These are phyloP conservation scores for Adansonia grandidieri DNA, from an alignment of 441 rosid species.

Conservation along the genomic window DNA sequence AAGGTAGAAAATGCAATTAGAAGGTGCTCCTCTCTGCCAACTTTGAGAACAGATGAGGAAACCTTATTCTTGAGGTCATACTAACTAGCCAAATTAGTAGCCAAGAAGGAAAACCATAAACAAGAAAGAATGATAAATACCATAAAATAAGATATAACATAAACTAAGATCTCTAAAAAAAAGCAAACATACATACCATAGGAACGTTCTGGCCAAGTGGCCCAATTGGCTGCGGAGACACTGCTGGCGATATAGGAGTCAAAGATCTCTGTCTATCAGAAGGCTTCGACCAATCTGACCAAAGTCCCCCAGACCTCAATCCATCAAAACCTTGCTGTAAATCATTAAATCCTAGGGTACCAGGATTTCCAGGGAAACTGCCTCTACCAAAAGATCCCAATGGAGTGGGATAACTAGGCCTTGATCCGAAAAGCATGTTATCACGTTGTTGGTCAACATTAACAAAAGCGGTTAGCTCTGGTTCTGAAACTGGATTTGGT, in stretches of 20 bases:
- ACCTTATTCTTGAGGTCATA: background rate
- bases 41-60: background rate
- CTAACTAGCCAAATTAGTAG: background rate
- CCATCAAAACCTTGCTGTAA: constrained; percentile 76
- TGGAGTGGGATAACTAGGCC: constrained; percentile 59
- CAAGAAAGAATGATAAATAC: constrained; percentile 4
- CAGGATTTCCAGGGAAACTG: constrained; percentile 49
- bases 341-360: constrained; percentile 65
- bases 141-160: background rate
- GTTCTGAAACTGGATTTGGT: constrained; percentile 53
- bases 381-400: constrained; percentile 61
- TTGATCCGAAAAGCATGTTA: constrained; percentile 49
- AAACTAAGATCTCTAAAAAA: constrained; percentile 3
- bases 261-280: constrained; percentile 68
- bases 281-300: constrained; percentile 82
- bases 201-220: constrained; percentile 55
- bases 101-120: constrained; percentile 4
- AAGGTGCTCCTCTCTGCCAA: constrained; percentile 14
- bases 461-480: constrained; percentile 57
- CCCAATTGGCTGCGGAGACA: constrained; percentile 64
- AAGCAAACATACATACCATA: constrained; percentile 41
- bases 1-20: background rate
- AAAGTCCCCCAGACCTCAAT: constrained; percentile 67
- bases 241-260: constrained; percentile 50
- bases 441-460: constrained; percentile 66